Percentiles rank a stretch among this genome's conserved stretches.
Evolutionary conservation across 805 yeast genomes (phyloP).

Genomic region (Saccharomycopsis javanensis): DNA sequence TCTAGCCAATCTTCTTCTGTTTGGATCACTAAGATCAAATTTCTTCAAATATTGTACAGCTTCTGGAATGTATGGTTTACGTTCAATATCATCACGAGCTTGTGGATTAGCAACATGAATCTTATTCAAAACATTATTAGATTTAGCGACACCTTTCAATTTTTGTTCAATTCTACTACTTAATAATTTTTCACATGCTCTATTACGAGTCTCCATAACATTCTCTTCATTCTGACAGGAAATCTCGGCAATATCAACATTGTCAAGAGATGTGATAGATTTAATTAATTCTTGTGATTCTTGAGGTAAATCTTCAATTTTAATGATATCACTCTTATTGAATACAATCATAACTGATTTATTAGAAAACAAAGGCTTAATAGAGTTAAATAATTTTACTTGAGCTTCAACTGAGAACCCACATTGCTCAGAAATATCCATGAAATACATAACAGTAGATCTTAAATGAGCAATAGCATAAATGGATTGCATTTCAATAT

Average conservation of each 20-base stretch:
- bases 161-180: slow-evolving; percentile 95
- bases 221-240: slow-evolving; percentile 93
- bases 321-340: slow-evolving; percentile 88
- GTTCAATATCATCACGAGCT: slow-evolving; percentile 73
- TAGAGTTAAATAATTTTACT: slow-evolving; percentile 92
- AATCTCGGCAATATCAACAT: slow-evolving; percentile 86
- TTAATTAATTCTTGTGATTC: slow-evolving; percentile 65
- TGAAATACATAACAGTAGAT: slow-evolving; percentile 91
- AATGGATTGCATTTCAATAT: slow-evolving; percentile 98
- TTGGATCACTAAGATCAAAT: slow-evolving; percentile 73
- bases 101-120: slow-evolving; percentile 91
- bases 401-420: slow-evolving; percentile 97
- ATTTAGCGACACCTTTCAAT: slow-evolving; percentile 85
- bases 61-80: slow-evolving; percentile 80
- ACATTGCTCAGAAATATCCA: slow-evolving; percentile 99
- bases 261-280: slow-evolving; percentile 54
- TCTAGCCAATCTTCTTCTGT: slow-evolving; percentile 70
- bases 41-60: slow-evolving; percentile 49
- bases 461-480: slow-evolving; percentile 98
- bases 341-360: slow-evolving; percentile 92
- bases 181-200: slow-evolving; percentile 93
- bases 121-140: slow-evolving; percentile 81
- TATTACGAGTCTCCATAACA: slow-evolving; percentile 90
- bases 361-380: slow-evolving; percentile 95
- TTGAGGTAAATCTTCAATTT: slow-evolving; percentile 70